A percentile compares a stretch with the other conserved stretches of the same genome.
Conservation (phyloP, 257 asterid genomes). For the Vinca minor region DNA sequence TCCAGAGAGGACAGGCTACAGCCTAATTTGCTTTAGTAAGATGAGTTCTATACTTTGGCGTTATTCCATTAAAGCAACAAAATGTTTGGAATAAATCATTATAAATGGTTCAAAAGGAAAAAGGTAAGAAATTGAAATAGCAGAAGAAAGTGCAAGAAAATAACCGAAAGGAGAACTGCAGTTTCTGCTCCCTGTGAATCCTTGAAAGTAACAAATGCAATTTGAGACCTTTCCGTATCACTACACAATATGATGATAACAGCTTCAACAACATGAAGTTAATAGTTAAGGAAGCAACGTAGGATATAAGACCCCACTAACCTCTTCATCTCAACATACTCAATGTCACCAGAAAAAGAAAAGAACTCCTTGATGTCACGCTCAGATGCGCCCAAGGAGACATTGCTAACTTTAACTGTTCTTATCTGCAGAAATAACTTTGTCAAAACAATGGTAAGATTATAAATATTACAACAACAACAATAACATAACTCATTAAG, state of each 20-base stretch:
- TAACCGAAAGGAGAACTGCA: constrained; percentile 94
- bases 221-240: constrained; percentile 77
- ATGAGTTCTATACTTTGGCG: neutral
- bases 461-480: neutral
- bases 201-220: constrained; percentile 88
- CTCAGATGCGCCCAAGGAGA: constrained; percentile 80
- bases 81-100: neutral
- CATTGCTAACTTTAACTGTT: constrained; percentile 82
- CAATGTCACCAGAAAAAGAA: constrained; percentile 89
- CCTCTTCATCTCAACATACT: constrained; percentile 89
- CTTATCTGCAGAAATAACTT: constrained; percentile 35
- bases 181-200: constrained; percentile 95
- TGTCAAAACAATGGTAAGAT: constrained; percentile 1
- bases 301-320: constrained; percentile 19
- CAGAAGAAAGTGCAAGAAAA: constrained; percentile 5
- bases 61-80: neutral
- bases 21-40: neutral
- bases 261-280: neutral
- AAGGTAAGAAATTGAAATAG: no score
- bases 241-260: constrained; percentile 28
- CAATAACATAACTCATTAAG: no score
- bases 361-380: constrained; percentile 82
- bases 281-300: constrained; percentile 3
- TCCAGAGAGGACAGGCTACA: neutral
- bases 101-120: neutral